These are phyloP conservation scores for Boletus fagicola DNA, from an alignment of 768 basidiomycete species.

Conservation along the genomic window DNA sequence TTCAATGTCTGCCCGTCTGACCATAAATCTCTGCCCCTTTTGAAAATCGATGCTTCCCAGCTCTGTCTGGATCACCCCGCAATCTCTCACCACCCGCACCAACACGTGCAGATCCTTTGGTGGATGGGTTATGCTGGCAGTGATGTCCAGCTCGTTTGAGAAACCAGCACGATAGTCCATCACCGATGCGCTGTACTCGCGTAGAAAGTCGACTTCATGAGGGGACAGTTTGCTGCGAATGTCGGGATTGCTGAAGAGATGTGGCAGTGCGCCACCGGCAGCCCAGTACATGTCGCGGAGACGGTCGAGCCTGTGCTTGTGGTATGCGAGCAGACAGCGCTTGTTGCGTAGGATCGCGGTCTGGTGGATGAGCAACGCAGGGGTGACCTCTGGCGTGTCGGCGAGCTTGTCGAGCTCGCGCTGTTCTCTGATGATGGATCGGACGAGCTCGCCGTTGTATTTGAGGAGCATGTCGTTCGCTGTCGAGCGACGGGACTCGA, in stretches of 20 bases:
- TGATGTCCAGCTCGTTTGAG: constrained; percentile 83
- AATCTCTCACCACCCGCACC: constrained; percentile 84
- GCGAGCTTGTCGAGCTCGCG: constrained; percentile 73
- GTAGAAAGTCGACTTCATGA: constrained; percentile 80
- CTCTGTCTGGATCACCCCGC: constrained; percentile 91
- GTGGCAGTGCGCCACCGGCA: constrained; percentile 81
- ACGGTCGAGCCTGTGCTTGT: constrained; percentile 79
- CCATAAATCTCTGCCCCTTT: constrained; percentile 87
- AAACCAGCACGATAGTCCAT: constrained; percentile 85
- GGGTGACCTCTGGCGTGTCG: constrained; percentile 48
- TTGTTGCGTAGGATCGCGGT: constrained; percentile 91
- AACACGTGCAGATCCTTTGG: constrained; percentile 88
- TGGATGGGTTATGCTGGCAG: constrained; percentile 75
- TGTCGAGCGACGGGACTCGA: constrained; percentile 83
- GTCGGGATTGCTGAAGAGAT: constrained; percentile 67
- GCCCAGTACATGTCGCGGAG: constrained; percentile 90
- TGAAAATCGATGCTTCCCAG: constrained; percentile 87
- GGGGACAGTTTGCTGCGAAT: constrained; percentile 73
- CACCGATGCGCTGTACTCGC: constrained; percentile 75
- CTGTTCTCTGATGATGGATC: constrained; percentile 85
- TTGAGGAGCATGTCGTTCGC: constrained; percentile 82
- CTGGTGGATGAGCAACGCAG: constrained; percentile 78
- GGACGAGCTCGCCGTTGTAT: constrained; percentile 88
- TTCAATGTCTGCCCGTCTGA: constrained; percentile 86
- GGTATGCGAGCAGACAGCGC: constrained; percentile 93